These are phyloP conservation scores for Phycomyces nitens DNA, from an alignment of 192 early-diverging fungal species.

Conservation along the genomic window DNA sequence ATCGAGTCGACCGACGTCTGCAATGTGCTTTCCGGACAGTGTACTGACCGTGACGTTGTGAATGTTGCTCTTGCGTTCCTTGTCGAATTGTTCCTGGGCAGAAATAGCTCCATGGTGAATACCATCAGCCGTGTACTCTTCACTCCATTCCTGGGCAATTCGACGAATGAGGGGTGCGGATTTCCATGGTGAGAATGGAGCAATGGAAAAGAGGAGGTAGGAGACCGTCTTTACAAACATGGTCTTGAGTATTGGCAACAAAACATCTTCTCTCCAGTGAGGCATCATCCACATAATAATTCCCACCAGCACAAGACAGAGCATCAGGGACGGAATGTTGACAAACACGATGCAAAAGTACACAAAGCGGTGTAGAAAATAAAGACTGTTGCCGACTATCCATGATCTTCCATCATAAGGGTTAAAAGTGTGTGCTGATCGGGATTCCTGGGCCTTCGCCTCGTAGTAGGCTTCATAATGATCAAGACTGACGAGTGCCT, in stretches of 20 bases:
- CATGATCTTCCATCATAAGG: not conserved
- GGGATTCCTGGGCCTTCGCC: not conserved
- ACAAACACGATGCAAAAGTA: conserved; percentile 3
- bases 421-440: not conserved
- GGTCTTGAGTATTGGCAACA: conserved; percentile 14
- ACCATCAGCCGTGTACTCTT: conserved; percentile 28
- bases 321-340: conserved; percentile 25
- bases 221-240: conserved; percentile 1
- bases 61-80: conserved; percentile 15
- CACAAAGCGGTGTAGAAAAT: not conserved
- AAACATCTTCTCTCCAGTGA: conserved; percentile 7
- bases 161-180: not conserved
- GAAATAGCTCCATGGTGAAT: conserved; percentile 30
- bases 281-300: conserved; percentile 30
- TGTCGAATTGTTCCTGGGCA: conserved; percentile 16
- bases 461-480: conserved; percentile 3
- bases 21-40: conserved; percentile 24
- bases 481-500: not conserved
- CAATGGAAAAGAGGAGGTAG: not conserved
- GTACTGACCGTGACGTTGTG: conserved; percentile 18
- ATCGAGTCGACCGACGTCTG: conserved; percentile 19
- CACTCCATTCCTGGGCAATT: not conserved
- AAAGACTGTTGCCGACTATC: not conserved
- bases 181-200: not conserved
- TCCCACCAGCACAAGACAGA: conserved; percentile 15